Conservation (phyloP, 2,329 filamentous ascomycete species). For the Rhytidhysteron rufulum region DNA sequence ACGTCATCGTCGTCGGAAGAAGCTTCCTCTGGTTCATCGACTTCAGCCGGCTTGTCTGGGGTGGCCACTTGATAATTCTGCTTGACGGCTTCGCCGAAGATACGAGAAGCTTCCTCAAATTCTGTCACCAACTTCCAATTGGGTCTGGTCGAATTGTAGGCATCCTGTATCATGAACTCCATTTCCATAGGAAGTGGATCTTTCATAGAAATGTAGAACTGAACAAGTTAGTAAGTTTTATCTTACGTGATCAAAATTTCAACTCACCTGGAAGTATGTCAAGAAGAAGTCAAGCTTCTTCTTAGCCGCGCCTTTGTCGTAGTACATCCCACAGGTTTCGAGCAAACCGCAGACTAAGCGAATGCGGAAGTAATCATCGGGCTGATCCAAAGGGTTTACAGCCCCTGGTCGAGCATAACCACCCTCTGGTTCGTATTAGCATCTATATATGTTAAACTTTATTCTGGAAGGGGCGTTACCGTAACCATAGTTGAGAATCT, state of each 20-base stretch:
- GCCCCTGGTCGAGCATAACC: conserved; percentile 78
- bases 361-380: conserved; percentile 95
- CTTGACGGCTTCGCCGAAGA: conserved; percentile 82
- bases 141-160: conserved; percentile 76
- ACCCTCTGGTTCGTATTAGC: conserved; percentile 45
- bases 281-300: conserved; percentile 98
- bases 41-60: conserved; percentile 64
- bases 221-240: conserved; percentile 8
- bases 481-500: conserved; percentile 89
- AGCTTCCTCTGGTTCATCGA: conserved; percentile 64
- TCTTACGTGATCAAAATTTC: not conserved
- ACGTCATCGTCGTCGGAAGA: conserved; percentile 72
- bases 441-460: not conserved
- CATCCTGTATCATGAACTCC: conserved; percentile 93
- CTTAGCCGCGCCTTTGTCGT: conserved; percentile 85
- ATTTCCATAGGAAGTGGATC: conserved; percentile 91
- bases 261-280: conserved; percentile 77
- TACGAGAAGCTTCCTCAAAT: conserved; percentile 75
- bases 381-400: conserved; percentile 74
- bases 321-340: conserved; percentile 95
- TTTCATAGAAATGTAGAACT: conserved; percentile 94
- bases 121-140: conserved; percentile 87
- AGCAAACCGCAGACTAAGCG: conserved; percentile 83
- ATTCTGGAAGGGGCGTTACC: conserved; percentile 42
- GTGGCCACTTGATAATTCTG: conserved; percentile 83